Conservation (phyloP, 768 basidiomycete species). For the Suillus paluster region DNA sequence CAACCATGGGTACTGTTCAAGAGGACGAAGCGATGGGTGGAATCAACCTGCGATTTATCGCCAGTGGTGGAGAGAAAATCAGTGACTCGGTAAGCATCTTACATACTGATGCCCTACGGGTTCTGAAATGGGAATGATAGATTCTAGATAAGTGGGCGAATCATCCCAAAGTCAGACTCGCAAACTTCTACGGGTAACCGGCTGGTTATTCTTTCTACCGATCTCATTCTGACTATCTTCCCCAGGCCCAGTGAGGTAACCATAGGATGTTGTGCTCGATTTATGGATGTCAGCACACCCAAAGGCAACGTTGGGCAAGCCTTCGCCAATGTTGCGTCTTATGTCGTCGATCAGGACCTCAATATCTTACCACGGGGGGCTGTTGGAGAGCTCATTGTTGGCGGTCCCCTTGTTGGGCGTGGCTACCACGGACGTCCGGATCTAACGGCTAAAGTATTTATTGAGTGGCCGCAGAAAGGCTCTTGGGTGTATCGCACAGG, state of each 20-base stretch:
- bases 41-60: constrained; percentile 46
- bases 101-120: not conserved
- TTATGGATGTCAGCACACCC: constrained; percentile 44
- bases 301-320: constrained; percentile 49
- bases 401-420: constrained; percentile 52
- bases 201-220: not conserved
- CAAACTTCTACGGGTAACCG: constrained; percentile 52
- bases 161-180: constrained; percentile 47
- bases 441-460: constrained; percentile 49
- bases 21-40: constrained; percentile 33
- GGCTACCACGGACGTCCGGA: constrained; percentile 52
- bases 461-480: constrained; percentile 47
- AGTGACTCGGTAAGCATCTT: constrained; percentile 46
- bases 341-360: constrained; percentile 49
- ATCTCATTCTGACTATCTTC: not conserved
- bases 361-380: constrained; percentile 48
- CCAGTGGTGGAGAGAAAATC: constrained; percentile 58
- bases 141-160: constrained; percentile 52
- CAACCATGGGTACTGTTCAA: constrained; percentile 41
- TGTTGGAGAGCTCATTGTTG: constrained; percentile 54
- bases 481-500: constrained; percentile 53
- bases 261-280: constrained; percentile 53
- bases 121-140: constrained; percentile 15
- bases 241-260: constrained; percentile 54
- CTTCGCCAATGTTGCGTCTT: constrained; percentile 38